Base-by-base conservation (phyloP, 2,329 filamentous ascomycete genomes). In the Sphaerulina musiva region DNA sequence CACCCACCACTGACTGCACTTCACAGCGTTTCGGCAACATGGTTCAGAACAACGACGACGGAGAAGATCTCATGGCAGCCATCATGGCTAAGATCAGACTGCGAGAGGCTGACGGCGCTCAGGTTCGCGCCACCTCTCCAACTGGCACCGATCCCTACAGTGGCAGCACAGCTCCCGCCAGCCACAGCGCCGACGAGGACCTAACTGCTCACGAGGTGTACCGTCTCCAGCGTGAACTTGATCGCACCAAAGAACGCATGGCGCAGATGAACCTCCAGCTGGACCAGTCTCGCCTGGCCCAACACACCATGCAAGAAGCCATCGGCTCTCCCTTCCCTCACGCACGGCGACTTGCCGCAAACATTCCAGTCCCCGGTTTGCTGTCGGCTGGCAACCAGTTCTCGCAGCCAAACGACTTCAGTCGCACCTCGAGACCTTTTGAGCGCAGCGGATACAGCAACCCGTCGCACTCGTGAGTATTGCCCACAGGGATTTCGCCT, bases 261-360 rank as follows among this genome's bases (percentile, higher is more conserved):
- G 80, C 78, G 44, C 83, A 81, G 53, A 82, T 90, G 66, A 85
- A 87, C 54, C 79, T 87, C 51, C 84, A 89, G 72, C 77, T 89
- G 56, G 78, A 82, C 39, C 81, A 86, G 59, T 82, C 77, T 23
- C 82, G 82, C 31, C 78, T 82, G 53, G 74, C 75, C 34, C 82
- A 81, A 63, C 74, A 80, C 50, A 85, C 81, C 9, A 72, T 80
- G 51, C 80, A 82, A 46, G 79, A 81, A 54, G 64, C 65, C 39
- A 64, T 66, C 46, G 64, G 64, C 43, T 66, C 64, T 14, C 66
- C 66, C 6, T 68, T 67, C 45, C 65, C 64, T 17, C 52, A 57
- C 42, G 63, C 63, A 46, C 64, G 65, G 48, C 60, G 63, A 39
- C 60, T 67, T 17, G 64, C 63, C 23, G 62, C 64, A 46, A 64